These are phyloP conservation scores for Cystobasidium ongulense DNA, from an alignment of 768 basidiomycete genomes.

Conservation along the genomic window DNA sequence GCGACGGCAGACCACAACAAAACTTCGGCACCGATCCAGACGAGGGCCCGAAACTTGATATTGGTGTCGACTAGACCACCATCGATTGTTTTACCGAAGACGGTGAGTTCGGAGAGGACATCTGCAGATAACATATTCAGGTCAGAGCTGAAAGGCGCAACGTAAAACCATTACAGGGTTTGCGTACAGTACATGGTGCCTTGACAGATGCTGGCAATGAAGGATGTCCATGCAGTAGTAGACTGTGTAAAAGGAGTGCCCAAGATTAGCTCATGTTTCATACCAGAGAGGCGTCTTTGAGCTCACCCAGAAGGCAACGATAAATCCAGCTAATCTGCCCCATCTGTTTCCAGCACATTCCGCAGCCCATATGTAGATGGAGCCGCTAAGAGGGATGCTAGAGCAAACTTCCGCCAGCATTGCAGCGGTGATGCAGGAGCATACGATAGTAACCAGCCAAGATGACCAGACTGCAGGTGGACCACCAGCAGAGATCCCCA, in stretches of 20 bases:
- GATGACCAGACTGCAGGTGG: constrained; percentile 78
- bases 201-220: constrained; percentile 78
- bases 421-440: constrained; percentile 79
- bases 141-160: not conserved
- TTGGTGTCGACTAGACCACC: constrained; percentile 64
- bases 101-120: constrained; percentile 69
- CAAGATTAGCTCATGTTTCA: not conserved
- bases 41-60: constrained; percentile 74
- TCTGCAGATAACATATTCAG: constrained; percentile 41
- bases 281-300: no score
- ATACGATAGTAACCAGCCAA: constrained; percentile 68
- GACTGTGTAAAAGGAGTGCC: not conserved
- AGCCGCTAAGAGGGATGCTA: constrained; percentile 60
- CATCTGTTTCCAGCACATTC: constrained; percentile 83
- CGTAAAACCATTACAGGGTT: not conserved
- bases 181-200: constrained; percentile 66
- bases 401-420: constrained; percentile 86
- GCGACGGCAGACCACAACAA: constrained; percentile 63
- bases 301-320: constrained; percentile 50
- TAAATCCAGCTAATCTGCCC: constrained; percentile 74
- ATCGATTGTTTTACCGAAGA: constrained; percentile 65
- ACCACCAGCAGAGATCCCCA: constrained; percentile 74
- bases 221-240: constrained; percentile 91
- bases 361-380: constrained; percentile 91
- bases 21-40: constrained; percentile 73